These are phyloP conservation scores for Neoarthrinium moseri DNA, from an alignment of 2,329 filamentous ascomycete species.

Conservation along the genomic window DNA sequence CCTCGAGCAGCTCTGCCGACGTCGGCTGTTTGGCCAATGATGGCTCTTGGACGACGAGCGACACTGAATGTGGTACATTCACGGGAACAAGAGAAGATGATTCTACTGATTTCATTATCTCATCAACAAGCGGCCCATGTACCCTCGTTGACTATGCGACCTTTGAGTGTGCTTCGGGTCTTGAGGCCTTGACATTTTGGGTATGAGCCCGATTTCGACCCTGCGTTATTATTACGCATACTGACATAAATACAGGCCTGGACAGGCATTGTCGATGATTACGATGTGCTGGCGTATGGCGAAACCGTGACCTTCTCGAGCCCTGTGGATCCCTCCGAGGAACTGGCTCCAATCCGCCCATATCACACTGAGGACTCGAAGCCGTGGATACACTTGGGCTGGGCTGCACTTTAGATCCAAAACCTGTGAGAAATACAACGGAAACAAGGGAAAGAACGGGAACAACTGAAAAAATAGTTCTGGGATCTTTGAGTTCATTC, in stretches of 20 bases:
- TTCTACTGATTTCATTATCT: background rate
- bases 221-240: background rate
- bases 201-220: background rate
- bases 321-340: background rate
- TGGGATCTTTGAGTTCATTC: too few relatives aligned
- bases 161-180: background rate
- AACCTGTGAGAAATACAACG: background rate
- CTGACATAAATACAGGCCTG: background rate
- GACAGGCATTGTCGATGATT: background rate
- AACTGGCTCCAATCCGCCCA: background rate
- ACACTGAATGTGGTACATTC: background rate
- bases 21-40: conserved; percentile 4
- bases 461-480: background rate
- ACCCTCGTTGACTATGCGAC: too few relatives aligned
- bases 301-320: conserved; percentile 3
- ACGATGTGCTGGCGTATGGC: conserved; percentile 5
- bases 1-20: background rate
- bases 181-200: background rate
- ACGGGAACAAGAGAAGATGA: background rate
- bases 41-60: background rate
- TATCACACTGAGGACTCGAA: conserved; percentile 1
- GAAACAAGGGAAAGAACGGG: background rate
- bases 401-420: background rate
- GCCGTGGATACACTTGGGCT: conserved; percentile 5
- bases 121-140: background rate